A percentile compares a stretch with the other conserved stretches of the same genome.
Evolutionary conservation across 78 protist genomes (phyloP).

Genomic region (Speleostelium caveatum): DNA sequence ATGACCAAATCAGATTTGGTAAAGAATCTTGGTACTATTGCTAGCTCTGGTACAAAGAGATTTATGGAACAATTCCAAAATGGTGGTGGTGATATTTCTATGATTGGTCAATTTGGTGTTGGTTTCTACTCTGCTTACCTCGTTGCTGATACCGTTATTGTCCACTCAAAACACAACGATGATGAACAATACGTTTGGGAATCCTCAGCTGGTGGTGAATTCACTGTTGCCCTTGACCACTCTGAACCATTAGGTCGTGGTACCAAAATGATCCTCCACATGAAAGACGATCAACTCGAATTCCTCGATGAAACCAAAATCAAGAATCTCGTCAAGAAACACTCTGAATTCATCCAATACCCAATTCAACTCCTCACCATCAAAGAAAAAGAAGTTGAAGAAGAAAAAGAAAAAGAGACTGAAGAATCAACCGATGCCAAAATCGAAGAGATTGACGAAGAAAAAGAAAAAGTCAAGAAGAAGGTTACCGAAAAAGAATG

Average conservation of each 20-base stretch:
- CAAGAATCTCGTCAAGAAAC: constrained; percentile 99
- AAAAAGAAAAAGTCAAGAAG: constrained; percentile 92
- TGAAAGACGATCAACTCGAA: constrained; percentile 99
- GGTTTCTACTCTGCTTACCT: constrained; percentile 99
- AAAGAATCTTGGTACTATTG: constrained; percentile 99
- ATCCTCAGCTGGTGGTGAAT: constrained; percentile 98
- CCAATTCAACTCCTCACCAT: constrained; percentile 96
- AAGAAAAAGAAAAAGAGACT: constrained; percentile 88
- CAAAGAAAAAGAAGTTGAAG: constrained; percentile 94
- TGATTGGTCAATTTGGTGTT: constrained; percentile 99
- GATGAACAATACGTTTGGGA: constrained; percentile 99
- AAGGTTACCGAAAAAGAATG: constrained; percentile 96
- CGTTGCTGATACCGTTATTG: constrained; percentile 98
- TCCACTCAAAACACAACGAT: constrained; percentile 98
- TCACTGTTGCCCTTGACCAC: constrained; percentile 93
- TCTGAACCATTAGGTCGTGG: constrained; percentile 96
- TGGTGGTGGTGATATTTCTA: constrained; percentile 98
- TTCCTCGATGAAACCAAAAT: constrained; percentile 96
- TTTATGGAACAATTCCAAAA: constrained; percentile 98
- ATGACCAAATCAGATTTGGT: constrained; percentile 99
- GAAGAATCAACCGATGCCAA: constrained; percentile 83
- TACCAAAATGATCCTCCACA: constrained; percentile 94
- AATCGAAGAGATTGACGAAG: constrained; percentile 93
- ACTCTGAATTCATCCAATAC: constrained; percentile 99
- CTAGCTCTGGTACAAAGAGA: constrained; percentile 98